A percentile compares a stretch with the other conserved stretches of the same genome.
Conservation (phyloP, 2,329 filamentous ascomycete species). For the Westerdykella aurantiaca region DNA sequence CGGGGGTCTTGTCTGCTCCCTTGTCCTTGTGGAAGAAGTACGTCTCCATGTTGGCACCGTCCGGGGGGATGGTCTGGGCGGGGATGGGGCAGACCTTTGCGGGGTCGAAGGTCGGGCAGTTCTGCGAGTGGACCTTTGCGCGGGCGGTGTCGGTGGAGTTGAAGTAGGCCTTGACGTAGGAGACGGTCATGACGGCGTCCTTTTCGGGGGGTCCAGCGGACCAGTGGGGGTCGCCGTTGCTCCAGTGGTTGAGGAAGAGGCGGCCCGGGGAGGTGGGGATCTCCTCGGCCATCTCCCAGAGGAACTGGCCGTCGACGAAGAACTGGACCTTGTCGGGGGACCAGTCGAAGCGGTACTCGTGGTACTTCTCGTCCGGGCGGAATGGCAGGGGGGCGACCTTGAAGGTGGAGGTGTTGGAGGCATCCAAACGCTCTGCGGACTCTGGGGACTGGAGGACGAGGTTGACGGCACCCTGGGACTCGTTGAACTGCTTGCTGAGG, state of each 20-base stretch:
- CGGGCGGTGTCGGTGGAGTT: slow-evolving; percentile 53
- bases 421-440: slow-evolving; percentile 58
- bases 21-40: slow-evolving; percentile 33
- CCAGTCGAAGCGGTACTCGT: slow-evolving; percentile 79
- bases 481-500: slow-evolving; percentile 60
- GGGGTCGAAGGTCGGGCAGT: slow-evolving; percentile 25
- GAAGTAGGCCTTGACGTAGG: slow-evolving; percentile 74
- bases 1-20: slow-evolving; percentile 18
- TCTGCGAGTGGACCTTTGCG: slow-evolving; percentile 25
- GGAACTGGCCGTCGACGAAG: slow-evolving; percentile 58
- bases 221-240: slow-evolving; percentile 68
- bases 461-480: slow-evolving; percentile 57
- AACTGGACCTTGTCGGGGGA: slow-evolving; percentile 57
- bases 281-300: slow-evolving; percentile 52
- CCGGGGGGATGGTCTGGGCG: slow-evolving; percentile 25
- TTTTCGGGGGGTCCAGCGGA: slow-evolving; percentile 61
- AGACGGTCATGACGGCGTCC: slow-evolving; percentile 59
- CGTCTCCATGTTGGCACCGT: slow-evolving; percentile 26
- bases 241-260: slow-evolving; percentile 69
- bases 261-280: slow-evolving; percentile 59
- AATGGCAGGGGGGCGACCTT: slow-evolving; percentile 57
- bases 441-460: slow-evolving; percentile 67
- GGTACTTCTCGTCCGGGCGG: slow-evolving; percentile 58
- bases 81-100: slow-evolving; percentile 32
- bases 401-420: slow-evolving; percentile 55